Evolutionary conservation across 495 filamentous ascomycete genomes (phyloP).

Genomic region (Emericellopsis terricola): DNA sequence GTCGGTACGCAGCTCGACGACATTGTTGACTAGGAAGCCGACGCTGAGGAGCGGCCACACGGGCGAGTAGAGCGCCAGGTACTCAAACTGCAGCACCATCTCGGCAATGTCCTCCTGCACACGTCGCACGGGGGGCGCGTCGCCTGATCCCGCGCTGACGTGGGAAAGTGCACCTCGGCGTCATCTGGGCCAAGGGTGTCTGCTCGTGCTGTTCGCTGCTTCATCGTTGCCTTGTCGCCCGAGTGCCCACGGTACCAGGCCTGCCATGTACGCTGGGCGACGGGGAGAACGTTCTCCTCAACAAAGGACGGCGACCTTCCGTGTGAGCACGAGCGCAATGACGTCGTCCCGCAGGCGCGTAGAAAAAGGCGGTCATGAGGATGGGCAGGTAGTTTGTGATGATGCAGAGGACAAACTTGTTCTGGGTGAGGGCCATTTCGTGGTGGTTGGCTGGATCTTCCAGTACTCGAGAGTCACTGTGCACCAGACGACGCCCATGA

Average conservation of each 20-base stretch:
- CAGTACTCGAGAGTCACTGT: constrained; percentile 5
- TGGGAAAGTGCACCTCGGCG: background rate
- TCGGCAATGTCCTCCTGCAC: constrained; percentile 5
- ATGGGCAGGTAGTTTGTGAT: constrained; percentile 6
- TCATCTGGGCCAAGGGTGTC: background rate
- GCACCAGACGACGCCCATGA: constrained; percentile 4
- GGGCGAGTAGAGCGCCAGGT: constrained; percentile 5
- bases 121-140: constrained; percentile 4
- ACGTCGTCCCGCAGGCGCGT: constrained; percentile 6
- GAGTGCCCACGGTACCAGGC: constrained; percentile 3
- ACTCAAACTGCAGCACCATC: constrained; percentile 6
- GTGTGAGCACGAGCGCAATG: constrained; percentile 4
- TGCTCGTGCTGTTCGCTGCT: background rate
- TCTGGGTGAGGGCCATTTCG: constrained; percentile 6
- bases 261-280: constrained; percentile 2
- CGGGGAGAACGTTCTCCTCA: constrained; percentile 4
- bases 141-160: constrained; percentile 3
- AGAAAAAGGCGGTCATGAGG: constrained; percentile 6
- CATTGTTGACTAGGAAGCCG: constrained; percentile 7
- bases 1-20: constrained; percentile 6
- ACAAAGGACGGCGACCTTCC: constrained; percentile 3
- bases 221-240: background rate
- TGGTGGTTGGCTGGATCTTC: constrained; percentile 4
- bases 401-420: constrained; percentile 5
- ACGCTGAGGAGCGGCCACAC: constrained; percentile 5